These are phyloP conservation scores for Panaeolus papilionaceus DNA, from an alignment of 768 basidiomycete species.

Conservation along the genomic window DNA sequence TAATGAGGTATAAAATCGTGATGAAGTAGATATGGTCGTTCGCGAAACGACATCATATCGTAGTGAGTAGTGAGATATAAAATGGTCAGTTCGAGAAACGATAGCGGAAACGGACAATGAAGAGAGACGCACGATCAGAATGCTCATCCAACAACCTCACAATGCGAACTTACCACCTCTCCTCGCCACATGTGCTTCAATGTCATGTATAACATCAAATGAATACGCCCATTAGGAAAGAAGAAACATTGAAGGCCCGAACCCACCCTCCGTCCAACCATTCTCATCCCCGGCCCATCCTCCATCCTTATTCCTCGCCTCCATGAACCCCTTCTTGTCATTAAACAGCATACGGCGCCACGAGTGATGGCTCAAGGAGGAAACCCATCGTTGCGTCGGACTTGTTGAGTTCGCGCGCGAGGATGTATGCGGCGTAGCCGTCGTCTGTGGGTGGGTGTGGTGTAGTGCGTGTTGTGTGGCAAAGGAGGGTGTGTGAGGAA, in stretches of 20 bases:
- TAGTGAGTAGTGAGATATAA: too few species aligned
- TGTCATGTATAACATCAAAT: slow-evolving; percentile 60
- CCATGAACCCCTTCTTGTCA: slow-evolving; percentile 77
- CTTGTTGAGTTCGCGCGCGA: slow-evolving; percentile 62
- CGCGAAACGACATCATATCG: too few species aligned
- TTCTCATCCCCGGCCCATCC: slow-evolving; percentile 45
- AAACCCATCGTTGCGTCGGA: slow-evolving; percentile 49
- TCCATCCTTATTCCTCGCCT: slow-evolving; percentile 58
- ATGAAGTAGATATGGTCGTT: too few species aligned
- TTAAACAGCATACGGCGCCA: slow-evolving; percentile 73
- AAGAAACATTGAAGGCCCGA: too few species aligned
- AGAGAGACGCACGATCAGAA: too few species aligned
- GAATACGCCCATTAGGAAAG: slow-evolving; percentile 65
- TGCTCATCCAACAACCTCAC: too few species aligned
- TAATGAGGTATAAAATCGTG: too few species aligned
- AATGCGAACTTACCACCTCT: slow-evolving; percentile 57
- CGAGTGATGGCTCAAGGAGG: slow-evolving; percentile 61
- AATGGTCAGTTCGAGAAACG: too few species aligned
- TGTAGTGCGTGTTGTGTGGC: too few species aligned
- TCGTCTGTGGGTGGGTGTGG: slow-evolving; percentile 56
- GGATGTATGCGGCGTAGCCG: slow-evolving; percentile 68
- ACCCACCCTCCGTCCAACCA: slow-evolving; percentile 84
- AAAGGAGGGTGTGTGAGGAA: too few species aligned
- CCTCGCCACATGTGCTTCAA: slow-evolving; percentile 29
- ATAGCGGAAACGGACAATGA: too few species aligned